Conservation (phyloP, 2,329 filamentous ascomycete species). For the Colletotrichum siamense region DNA sequence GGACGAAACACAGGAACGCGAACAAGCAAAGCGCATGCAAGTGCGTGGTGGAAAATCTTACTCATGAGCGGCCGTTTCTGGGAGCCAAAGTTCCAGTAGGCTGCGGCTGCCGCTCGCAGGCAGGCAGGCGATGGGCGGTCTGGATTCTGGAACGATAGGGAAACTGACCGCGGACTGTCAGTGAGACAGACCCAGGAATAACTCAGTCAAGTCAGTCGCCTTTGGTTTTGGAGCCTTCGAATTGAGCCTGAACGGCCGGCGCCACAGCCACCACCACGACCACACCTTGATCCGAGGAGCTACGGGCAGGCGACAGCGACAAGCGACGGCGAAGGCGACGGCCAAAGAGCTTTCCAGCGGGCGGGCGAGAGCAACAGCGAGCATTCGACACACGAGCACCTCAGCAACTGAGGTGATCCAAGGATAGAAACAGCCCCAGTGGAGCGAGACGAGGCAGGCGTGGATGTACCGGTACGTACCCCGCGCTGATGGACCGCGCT, state of each 20-base stretch:
- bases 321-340: background rate
- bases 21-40: background rate
- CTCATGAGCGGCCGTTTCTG: conserved; percentile 14
- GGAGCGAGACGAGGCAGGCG: background rate
- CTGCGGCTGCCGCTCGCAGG: background rate
- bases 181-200: background rate
- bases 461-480: conserved; percentile 5
- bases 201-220: background rate
- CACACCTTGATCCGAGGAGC: background rate
- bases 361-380: background rate
- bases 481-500: conserved; percentile 4
- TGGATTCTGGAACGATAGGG: background rate
- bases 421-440: conserved; percentile 15
- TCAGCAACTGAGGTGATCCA: background rate
- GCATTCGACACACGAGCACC: background rate
- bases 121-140: background rate
- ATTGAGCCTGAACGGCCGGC: background rate
- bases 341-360: background rate
- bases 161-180: background rate
- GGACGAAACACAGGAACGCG: conserved; percentile 8
- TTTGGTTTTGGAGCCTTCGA: background rate
- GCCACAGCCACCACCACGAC: conserved; percentile 12
- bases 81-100: background rate
- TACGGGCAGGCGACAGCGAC: background rate
- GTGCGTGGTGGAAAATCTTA: background rate